Evolutionary conservation across 345 rosid genomes (phyloP).

Genomic region (Rubroshorea leprosula): DNA sequence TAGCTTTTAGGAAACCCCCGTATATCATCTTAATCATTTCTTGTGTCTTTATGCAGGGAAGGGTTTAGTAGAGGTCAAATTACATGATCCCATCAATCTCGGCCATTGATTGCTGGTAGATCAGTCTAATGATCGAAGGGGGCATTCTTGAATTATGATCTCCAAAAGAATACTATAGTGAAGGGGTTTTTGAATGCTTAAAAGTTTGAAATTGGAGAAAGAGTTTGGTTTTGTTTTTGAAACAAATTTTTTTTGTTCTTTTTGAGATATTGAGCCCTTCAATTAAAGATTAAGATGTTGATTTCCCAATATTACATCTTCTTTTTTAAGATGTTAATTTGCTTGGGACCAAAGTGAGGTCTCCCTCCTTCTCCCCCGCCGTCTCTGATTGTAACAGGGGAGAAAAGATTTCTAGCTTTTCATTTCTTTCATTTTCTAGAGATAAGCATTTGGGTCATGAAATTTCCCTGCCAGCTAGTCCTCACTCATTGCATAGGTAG

Average conservation of each 20-base stretch:
- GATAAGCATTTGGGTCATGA: neutral
- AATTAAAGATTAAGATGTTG: conserved; percentile 14
- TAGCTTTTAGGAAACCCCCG: conserved; percentile 16
- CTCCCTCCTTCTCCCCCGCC: too few relatives aligned
- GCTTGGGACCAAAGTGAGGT: too few relatives aligned
- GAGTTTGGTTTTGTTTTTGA: conserved; percentile 12
- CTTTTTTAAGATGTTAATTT: too few relatives aligned
- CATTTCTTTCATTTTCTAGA: neutral
- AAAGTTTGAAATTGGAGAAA: conserved; percentile 15
- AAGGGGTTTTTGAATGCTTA: neutral
- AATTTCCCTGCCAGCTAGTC: too few relatives aligned
- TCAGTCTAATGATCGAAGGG: too few relatives aligned
- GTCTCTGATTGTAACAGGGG: neutral
- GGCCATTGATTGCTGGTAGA: neutral
- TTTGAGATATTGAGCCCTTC: conserved; percentile 10
- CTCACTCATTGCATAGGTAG: too few relatives aligned
- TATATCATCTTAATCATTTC: neutral
- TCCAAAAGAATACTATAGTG: conserved; percentile 10
- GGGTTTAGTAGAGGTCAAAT: conserved; percentile 1
- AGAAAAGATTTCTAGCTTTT: conserved; percentile 7
- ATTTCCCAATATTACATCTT: neutral
- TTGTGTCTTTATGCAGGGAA: conserved; percentile 18
- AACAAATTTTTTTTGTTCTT: neutral
- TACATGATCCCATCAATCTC: neutral
- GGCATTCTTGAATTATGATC: neutral